Conservation (phyloP, 352 stramenopile genomes). For the Globisporangium nagaii region DNA sequence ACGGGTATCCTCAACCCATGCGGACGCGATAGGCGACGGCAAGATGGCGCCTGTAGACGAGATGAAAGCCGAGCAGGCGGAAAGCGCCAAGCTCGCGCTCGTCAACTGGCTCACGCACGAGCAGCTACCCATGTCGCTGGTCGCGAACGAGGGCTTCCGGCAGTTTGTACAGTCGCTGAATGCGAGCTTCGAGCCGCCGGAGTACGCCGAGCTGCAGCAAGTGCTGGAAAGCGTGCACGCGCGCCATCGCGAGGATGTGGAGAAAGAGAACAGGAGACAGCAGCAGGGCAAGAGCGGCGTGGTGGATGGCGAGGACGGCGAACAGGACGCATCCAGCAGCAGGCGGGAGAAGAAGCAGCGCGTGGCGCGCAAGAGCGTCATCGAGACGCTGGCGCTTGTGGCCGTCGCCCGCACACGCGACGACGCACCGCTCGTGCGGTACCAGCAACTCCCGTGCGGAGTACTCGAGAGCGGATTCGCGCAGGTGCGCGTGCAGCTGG, state of each 20-base stretch:
- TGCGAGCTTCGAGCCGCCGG: conserved; percentile 21
- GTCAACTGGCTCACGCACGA: conserved; percentile 39
- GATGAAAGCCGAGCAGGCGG: neutral
- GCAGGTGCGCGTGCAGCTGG: conserved; percentile 30
- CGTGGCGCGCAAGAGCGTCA: neutral
- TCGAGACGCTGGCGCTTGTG: conserved; percentile 27
- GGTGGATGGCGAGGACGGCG: neutral
- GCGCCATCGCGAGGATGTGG: neutral
- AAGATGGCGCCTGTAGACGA: neutral
- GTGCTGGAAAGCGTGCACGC: conserved; percentile 18
- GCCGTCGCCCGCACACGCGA: conserved; percentile 18
- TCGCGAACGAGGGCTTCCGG: conserved; percentile 31
- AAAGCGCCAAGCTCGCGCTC: conserved; percentile 26
- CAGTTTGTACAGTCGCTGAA: conserved; percentile 35
- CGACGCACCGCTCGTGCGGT: conserved; percentile 2
- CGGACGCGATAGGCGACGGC: no score
- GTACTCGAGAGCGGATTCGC: conserved; percentile 15
- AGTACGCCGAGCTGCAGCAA: conserved; percentile 20
- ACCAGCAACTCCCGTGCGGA: conserved; percentile 22
- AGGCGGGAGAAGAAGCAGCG: neutral
- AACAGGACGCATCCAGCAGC: neutral
- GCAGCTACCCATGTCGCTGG: conserved; percentile 31
- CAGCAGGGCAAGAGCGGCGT: neutral
- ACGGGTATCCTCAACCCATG: neutral
- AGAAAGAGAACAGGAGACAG: neutral